Percentiles rank a stretch among this genome's conserved stretches.
Conservation (phyloP, 1,284 basidiomycete species). For the Tylopilus sp. region DNA sequence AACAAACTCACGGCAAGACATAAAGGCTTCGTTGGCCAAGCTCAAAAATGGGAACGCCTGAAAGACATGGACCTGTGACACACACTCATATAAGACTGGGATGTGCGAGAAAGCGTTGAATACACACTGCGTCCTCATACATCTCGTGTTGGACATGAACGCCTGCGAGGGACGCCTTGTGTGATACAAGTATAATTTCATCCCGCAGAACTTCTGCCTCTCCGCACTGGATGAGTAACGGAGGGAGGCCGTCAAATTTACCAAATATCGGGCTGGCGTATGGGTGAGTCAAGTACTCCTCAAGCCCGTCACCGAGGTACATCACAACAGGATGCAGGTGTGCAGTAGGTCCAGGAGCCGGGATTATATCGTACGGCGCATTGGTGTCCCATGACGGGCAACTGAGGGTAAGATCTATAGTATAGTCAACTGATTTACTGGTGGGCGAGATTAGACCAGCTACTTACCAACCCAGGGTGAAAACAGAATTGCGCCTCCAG, state of each 20-base stretch:
- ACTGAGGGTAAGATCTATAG: slow-evolving; percentile 84
- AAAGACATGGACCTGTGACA: slow-evolving; percentile 78
- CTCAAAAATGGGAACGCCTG: slow-evolving; percentile 84
- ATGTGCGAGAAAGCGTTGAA: background rate
- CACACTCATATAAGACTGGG: slow-evolving; percentile 1
- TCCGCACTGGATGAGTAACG: slow-evolving; percentile 89
- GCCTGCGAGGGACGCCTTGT: slow-evolving; percentile 88
- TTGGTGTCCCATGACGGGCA: slow-evolving; percentile 98
- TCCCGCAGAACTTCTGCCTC: slow-evolving; percentile 94
- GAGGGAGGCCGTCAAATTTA: slow-evolving; percentile 82
- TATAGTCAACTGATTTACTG: slow-evolving; percentile 3
- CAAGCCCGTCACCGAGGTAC: slow-evolving; percentile 85
- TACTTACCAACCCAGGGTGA: slow-evolving; percentile 90
- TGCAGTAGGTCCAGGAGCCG: slow-evolving; percentile 69
- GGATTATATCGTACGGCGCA: slow-evolving; percentile 77
- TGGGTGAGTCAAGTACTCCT: slow-evolving; percentile 88
- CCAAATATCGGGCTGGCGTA: slow-evolving; percentile 98
- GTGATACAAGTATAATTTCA: slow-evolving; percentile 89
- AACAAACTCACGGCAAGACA: slow-evolving; percentile 75
- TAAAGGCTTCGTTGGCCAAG: slow-evolving; percentile 68
- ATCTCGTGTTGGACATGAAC: slow-evolving; percentile 89
- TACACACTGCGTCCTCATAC: slow-evolving; percentile 87
- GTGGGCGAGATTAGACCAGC: background rate
- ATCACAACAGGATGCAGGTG: slow-evolving; percentile 92
- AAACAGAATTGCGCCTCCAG: slow-evolving; percentile 80